Conservation (phyloP, 768 basidiomycete species). For the Pleurotus djamor region DNA sequence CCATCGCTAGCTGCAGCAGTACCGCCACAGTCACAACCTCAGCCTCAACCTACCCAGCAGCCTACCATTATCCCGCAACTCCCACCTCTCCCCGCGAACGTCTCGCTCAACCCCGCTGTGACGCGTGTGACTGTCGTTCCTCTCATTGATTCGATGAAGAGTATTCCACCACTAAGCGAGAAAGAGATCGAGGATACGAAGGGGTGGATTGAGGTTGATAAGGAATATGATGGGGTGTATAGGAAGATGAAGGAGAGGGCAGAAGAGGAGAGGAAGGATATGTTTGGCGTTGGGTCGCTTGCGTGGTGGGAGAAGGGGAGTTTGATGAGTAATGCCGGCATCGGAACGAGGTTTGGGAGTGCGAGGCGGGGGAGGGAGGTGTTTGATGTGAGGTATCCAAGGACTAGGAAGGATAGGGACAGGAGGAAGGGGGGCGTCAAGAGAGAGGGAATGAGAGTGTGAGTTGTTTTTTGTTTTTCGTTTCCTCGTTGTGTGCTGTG, state of each 20-base stretch:
- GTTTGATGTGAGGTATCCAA: constrained; percentile 53
- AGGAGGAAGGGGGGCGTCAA: constrained; percentile 46
- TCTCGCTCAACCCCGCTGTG: constrained; percentile 49
- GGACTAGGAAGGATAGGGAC: constrained; percentile 35
- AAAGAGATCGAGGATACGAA: constrained; percentile 53
- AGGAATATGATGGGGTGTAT: constrained; percentile 49
- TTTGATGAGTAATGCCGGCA: constrained; percentile 24
- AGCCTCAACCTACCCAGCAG: constrained; percentile 9
- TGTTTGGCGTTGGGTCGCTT: constrained; percentile 34
- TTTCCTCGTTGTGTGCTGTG: constrained; percentile 10
- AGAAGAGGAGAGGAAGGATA: constrained; percentile 45
- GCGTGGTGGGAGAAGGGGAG: constrained; percentile 68
- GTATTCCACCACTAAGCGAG: constrained; percentile 51
- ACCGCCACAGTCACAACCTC: not conserved
- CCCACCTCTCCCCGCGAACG: constrained; percentile 40
- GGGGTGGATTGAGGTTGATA: constrained; percentile 64
- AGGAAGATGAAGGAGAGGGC: constrained; percentile 51
- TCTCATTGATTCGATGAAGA: constrained; percentile 43
- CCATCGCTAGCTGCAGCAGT: not conserved
- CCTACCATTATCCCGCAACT: constrained; percentile 22
- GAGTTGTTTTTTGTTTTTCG: constrained; percentile 33
- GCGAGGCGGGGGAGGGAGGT: constrained; percentile 37
- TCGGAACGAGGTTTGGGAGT: constrained; percentile 32
- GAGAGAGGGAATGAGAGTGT: constrained; percentile 77
- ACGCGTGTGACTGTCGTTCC: constrained; percentile 66